Evolutionary conservation across 805 yeast genomes (phyloP).

Genomic region (Zygotorulaspora florentina): DNA sequence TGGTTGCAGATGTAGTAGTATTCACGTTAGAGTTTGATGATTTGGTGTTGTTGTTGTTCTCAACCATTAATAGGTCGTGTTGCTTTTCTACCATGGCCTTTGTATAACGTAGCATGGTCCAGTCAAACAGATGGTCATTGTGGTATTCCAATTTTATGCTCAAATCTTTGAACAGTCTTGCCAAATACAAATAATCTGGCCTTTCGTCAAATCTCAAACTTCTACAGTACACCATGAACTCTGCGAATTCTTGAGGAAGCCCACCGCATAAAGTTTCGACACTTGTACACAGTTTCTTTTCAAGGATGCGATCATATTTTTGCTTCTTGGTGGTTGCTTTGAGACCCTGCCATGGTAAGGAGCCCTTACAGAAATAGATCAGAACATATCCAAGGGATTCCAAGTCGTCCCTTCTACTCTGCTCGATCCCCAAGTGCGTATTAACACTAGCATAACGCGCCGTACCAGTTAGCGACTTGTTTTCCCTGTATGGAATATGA

Average conservation of each 20-base stretch:
- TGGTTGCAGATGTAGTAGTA: slow-evolving; percentile 8
- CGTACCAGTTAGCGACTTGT: slow-evolving; percentile 94
- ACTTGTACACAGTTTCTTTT: slow-evolving; percentile 87
- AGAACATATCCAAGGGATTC: slow-evolving; percentile 93
- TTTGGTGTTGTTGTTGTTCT: slow-evolving; percentile 3
- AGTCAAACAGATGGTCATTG: slow-evolving; percentile 92
- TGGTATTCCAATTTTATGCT: slow-evolving; percentile 83
- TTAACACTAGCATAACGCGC: slow-evolving; percentile 94
- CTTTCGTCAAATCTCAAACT: slow-evolving; percentile 91
- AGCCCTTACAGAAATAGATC: slow-evolving; percentile 91
- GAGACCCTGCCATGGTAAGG: slow-evolving; percentile 98
- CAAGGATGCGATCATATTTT: slow-evolving; percentile 94
- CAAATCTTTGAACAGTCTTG: slow-evolving; percentile 84
- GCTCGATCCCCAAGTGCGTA: slow-evolving; percentile 96
- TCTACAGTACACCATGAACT: slow-evolving; percentile 83
- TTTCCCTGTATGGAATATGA: slow-evolving; percentile 94
- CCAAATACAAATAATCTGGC: slow-evolving; percentile 87
- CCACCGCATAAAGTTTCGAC: slow-evolving; percentile 85
- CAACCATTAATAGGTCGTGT: slow-evolving; percentile 17
- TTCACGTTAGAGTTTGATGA: slow-evolving; percentile 5
- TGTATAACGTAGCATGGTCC: slow-evolving; percentile 63
- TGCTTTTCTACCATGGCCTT: slow-evolving; percentile 37
- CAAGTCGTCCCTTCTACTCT: slow-evolving; percentile 92
- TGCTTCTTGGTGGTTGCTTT: slow-evolving; percentile 96
- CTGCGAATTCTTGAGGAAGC: slow-evolving; percentile 83